A percentile compares a stretch with the other conserved stretches of the same genome.
phyloP scores from a whole-genome alignment of 371 early-diverging fungal species.

The Polyrhizophydium stewartii region DNA sequence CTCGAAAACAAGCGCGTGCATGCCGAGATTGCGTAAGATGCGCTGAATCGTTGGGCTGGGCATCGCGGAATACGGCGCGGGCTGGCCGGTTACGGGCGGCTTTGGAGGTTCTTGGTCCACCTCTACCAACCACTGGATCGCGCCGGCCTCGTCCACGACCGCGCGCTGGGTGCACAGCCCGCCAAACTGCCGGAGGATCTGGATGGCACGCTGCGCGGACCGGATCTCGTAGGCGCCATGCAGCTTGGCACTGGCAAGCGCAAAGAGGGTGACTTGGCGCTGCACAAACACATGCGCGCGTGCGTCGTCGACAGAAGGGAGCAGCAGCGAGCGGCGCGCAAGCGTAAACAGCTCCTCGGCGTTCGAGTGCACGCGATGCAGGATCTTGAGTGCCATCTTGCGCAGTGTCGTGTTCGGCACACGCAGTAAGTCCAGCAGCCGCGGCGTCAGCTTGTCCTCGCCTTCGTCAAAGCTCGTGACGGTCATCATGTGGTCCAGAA shows the following conservation, averaged over 20 bases:
- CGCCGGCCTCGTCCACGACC: not conserved
- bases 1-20: conserved; percentile 12
- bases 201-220: not conserved
- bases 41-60: conserved; percentile 5
- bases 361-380: conserved; percentile 46
- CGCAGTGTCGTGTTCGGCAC: conserved; percentile 44
- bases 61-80: not conserved
- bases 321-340: conserved; percentile 25
- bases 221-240: not conserved
- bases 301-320: conserved; percentile 20
- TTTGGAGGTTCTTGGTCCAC: no score
- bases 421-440: conserved; percentile 38
- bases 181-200: not conserved
- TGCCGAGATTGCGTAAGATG: conserved; percentile 23
- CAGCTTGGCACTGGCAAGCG: not conserved
- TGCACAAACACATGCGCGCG: not conserved
- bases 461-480: conserved; percentile 25
- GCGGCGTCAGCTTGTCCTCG: not conserved
- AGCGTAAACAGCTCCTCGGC: conserved; percentile 27
- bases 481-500: conserved; percentile 29
- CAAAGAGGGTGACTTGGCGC: not conserved
- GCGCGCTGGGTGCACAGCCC: not conserved
- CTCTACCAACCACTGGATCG: not conserved
- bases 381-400: conserved; percentile 37
- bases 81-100: no score